Base-by-base conservation (phyloP, 495 filamentous ascomycete species). In the Neurospora tetraspora region DNA sequence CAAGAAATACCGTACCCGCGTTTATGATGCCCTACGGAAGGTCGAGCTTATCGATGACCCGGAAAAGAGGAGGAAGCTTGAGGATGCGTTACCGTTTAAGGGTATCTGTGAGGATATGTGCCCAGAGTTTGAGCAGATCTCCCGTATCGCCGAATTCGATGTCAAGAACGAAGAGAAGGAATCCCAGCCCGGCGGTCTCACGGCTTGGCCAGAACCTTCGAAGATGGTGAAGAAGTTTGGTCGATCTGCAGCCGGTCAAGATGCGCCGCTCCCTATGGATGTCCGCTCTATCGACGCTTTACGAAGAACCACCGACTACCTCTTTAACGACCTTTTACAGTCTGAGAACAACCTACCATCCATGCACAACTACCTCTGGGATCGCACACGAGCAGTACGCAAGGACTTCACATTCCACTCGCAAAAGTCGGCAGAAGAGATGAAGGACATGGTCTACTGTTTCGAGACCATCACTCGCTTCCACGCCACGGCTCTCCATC, bases 61-160 rank as follows among this genome's bases (percentile, higher is more conserved):
- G 0, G 90, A 96, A 61, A 92, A 93, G 78, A 91, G 89, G 12
- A 92, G 91, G 69, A 89, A 86, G 42, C 86, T 98, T 39, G 88
- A 91, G 47, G 88, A 97, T 73, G 94, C 96, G 5, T 92, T 98
- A 59, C 91, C 91, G 4, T 94, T 94, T 23, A 90, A 93, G 71
- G 96, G 95, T 11, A 95, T 91, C 71, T 98, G 94, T 77, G 89
- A 92, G 74, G 90, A 93, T 73, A 98, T 97, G 94, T 99, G 96
- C 80, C 93, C 96, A 0, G 91, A 95, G 74, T 97, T 89, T 77
- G 96, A 99, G 82, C 85, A 91, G 43, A 86, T 94, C 16, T 88
- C 91, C 39, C 88, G 94, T 23, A 94, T 97, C 69, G 89, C 91
- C 73, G 85, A 91, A 75, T 79, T 78, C 70, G 85, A 90, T 74